Evolutionary conservation across 805 yeast genomes (phyloP).

Genomic region (Cyberlindnera euphorbiiphila): DNA sequence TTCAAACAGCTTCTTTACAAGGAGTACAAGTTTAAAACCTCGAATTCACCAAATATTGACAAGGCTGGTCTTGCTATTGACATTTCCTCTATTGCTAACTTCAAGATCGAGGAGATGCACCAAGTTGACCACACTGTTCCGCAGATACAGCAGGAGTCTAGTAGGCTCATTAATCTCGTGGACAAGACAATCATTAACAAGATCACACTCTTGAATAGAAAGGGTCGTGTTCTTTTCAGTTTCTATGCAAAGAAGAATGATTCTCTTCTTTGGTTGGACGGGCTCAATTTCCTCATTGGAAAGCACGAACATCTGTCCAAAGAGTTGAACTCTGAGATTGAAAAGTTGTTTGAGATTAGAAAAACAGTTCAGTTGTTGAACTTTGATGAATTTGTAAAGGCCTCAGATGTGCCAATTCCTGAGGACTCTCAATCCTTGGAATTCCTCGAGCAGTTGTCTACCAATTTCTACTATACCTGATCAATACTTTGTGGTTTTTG

Average conservation of each 20-base stretch:
- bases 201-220: constrained; percentile 45
- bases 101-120: constrained; percentile 48
- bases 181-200: constrained; percentile 57
- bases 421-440: constrained; percentile 11
- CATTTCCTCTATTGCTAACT: constrained; percentile 45
- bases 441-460: constrained; percentile 18
- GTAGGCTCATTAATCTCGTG: constrained; percentile 49
- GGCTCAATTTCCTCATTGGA: constrained; percentile 51
- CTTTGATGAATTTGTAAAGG: constrained; percentile 10
- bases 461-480: constrained; percentile 23
- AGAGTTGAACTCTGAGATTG: constrained; percentile 42
- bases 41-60: constrained; percentile 52
- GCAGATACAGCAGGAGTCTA: constrained; percentile 30
- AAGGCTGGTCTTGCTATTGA: constrained; percentile 51
- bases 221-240: constrained; percentile 41
- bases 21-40: constrained; percentile 47
- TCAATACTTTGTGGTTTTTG: neutral
- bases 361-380: constrained; percentile 44
- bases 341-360: constrained; percentile 41
- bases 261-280: constrained; percentile 76
- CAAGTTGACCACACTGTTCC: constrained; percentile 42
- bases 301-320: constrained; percentile 35
- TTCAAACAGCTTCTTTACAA: constrained; percentile 57
- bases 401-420: constrained; percentile 3
- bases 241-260: constrained; percentile 69